A percentile compares a stretch with the other conserved stretches of the same genome.
Evolutionary conservation across 1,284 basidiomycete species (phyloP).

Genomic region (Abortiporus biennis): DNA sequence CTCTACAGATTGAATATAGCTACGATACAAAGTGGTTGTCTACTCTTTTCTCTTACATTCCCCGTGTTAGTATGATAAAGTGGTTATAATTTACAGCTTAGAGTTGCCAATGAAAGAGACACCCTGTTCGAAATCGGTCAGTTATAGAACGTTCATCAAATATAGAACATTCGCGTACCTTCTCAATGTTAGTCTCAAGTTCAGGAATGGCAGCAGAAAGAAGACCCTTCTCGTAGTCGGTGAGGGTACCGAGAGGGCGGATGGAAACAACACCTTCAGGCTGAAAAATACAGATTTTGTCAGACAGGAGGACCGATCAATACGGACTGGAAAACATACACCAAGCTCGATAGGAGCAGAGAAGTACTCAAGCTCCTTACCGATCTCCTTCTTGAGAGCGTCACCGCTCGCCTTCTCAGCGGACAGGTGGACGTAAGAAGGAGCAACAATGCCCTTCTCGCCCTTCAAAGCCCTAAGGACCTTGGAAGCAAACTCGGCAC

Average conservation of each 20-base stretch:
- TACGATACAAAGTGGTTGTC: no score
- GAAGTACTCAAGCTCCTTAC: slow-evolving; percentile 75
- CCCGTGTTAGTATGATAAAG: no score
- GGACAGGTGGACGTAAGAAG: slow-evolving; percentile 80
- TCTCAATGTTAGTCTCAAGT: slow-evolving; percentile 74
- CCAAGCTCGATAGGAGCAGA: slow-evolving; percentile 82
- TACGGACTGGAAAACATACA: slow-evolving; percentile 30
- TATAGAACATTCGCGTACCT: slow-evolving; percentile 34
- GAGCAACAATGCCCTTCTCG: slow-evolving; percentile 81
- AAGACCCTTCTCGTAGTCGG: slow-evolving; percentile 68
- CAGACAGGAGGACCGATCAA: slow-evolving; percentile 9
- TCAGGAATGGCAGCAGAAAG: slow-evolving; percentile 80
- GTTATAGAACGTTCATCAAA: slow-evolving; percentile 1
- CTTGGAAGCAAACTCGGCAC: slow-evolving; percentile 74
- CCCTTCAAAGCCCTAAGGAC: slow-evolving; percentile 85
- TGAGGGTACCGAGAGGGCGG: slow-evolving; percentile 67
- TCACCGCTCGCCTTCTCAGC: slow-evolving; percentile 72
- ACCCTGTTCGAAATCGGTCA: slow-evolving; percentile 10
- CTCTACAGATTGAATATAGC: no score
- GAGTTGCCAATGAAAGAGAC: slow-evolving; percentile 15
- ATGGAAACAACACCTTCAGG: slow-evolving; percentile 81
- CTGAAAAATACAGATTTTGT: slow-evolving; percentile 28
- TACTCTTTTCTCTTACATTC: no score
- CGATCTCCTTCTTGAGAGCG: slow-evolving; percentile 55
- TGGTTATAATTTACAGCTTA: slow-evolving; percentile 20